Evolutionary conservation across 2,329 filamentous ascomycete genomes (phyloP), one percentile per base, ranked within the genome.

Genomic region (Sarocladiaceae sp.): DNA sequence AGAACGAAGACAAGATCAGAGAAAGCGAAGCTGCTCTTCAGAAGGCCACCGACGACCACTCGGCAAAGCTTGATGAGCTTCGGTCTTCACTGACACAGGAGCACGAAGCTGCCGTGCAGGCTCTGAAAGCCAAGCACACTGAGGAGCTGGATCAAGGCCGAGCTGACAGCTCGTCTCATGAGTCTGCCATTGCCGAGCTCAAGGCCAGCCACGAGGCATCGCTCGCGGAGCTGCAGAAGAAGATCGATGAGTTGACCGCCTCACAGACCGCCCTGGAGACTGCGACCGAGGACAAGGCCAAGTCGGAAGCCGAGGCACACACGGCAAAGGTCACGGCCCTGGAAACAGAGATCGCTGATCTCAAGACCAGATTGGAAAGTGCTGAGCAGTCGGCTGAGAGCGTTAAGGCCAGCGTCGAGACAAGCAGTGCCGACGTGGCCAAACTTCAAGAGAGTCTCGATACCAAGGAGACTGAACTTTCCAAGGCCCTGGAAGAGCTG

Each of bases 61-160:
- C 67, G 16, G 53, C 63, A 34, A 71, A 74, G 55, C 59, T 81
- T 6, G 67, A 71, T 47, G 66, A 69, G 45, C 57, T 82, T n/a
- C 68, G 73, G 53, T 58, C 64, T 33, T 65, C 68, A 1, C 58
- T 80, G 6, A 60, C 65, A 15, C 66, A 73, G 20, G 67, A 81
- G 54, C 74, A 81, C 50, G 58, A 68, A 35, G 59, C 68, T 33
- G 55, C 59, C 11, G 53, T 80, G 11, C 63, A 69, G 33, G 68
- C 69, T 4, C 59, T 82, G 35, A 70, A 79, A 56, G 60, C 67
- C n/a, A 70, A 74, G 50, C 73, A 81, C 50, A 65, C 69, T 24
- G 66, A 68, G 35, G 70, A 74, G 48, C 59, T 80, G 21, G 67
- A 67, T 6, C 66, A 72, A 52, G 69, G 65, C 45, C 64, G 69